These are phyloP conservation scores for Coprinopsis marcescibilis DNA, from an alignment of 768 basidiomycete genomes.

Conservation along the genomic window DNA sequence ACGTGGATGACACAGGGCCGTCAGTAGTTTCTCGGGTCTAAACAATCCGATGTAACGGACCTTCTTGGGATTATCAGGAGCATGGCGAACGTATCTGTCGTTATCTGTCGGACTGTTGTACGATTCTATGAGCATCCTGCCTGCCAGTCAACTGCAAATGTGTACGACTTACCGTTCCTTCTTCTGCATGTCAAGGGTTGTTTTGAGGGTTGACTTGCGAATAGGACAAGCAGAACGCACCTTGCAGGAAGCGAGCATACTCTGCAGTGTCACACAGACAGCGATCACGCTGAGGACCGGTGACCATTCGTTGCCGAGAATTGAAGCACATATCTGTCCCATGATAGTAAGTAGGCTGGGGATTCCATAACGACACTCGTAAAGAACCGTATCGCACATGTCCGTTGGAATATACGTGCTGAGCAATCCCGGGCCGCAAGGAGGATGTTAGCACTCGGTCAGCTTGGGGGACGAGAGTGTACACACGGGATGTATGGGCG, in stretches of 20 bases:
- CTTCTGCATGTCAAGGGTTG: slow-evolving; percentile 27
- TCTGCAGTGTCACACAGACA: slow-evolving; percentile 82
- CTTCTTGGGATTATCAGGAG: slow-evolving; percentile 86
- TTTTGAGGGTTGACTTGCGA: background rate
- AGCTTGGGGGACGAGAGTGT: background rate
- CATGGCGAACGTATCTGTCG: slow-evolving; percentile 71
- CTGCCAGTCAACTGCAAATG: no score
- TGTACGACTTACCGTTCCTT: slow-evolving; percentile 60
- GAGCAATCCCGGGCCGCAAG: slow-evolving; percentile 8
- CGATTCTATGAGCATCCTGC: slow-evolving; percentile 7
- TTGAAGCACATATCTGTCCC: slow-evolving; percentile 78
- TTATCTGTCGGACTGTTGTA: slow-evolving; percentile 70
- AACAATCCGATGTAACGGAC: slow-evolving; percentile 29
- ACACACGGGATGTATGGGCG: slow-evolving; percentile 79
- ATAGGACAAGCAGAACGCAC: slow-evolving; percentile 28
- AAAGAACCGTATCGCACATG: slow-evolving; percentile 47
- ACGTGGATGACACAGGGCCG: slow-evolving; percentile 2
- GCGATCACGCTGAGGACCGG: slow-evolving; percentile 80
- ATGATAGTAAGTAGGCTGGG: slow-evolving; percentile 5
- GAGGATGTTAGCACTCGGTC: background rate
- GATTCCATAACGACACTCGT: slow-evolving; percentile 1
- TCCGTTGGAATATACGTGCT: slow-evolving; percentile 88
- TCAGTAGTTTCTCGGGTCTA: slow-evolving; percentile 1
- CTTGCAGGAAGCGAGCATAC: slow-evolving; percentile 92
- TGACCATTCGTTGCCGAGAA: slow-evolving; percentile 86